A percentile compares a stretch with the other conserved stretches of the same genome.
These are phyloP conservation scores for Bjerkandera adusta DNA, from an alignment of 1,284 basidiomycete species.

Conservation along the genomic window DNA sequence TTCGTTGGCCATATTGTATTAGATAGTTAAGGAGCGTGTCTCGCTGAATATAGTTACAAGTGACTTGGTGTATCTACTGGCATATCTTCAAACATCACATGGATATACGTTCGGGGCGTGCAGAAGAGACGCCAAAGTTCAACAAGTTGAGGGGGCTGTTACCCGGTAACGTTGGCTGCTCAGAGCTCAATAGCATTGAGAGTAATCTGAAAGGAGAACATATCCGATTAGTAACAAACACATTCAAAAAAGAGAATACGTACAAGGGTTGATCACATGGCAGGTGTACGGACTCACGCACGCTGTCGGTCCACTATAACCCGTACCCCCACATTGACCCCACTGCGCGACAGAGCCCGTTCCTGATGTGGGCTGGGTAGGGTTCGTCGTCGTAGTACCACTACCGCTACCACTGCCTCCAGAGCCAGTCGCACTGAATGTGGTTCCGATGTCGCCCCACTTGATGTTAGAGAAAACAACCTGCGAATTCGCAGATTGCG, in stretches of 20 bases:
- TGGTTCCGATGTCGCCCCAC: slow-evolving; percentile 51
- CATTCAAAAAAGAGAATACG: slow-evolving; percentile 1
- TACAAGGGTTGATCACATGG: slow-evolving; percentile 18
- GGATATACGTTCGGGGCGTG: no score
- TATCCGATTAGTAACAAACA: background rate
- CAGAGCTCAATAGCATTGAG: slow-evolving; percentile 15
- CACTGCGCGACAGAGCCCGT: slow-evolving; percentile 14
- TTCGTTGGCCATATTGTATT: no score
- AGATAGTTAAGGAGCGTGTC: no score
- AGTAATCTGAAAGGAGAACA: slow-evolving; percentile 12
- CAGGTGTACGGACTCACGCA: slow-evolving; percentile 17
- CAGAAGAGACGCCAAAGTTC: no score
- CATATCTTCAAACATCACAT: no score
- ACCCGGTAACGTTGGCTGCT: no score
- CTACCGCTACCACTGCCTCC: slow-evolving; percentile 1
- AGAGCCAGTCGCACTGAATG: slow-evolving; percentile 27
- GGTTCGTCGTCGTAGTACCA: background rate
- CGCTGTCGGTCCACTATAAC: slow-evolving; percentile 16
- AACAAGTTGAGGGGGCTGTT: no score
- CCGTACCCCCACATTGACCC: slow-evolving; percentile 19
- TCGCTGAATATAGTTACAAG: no score
- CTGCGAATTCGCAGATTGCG: slow-evolving; percentile 34
- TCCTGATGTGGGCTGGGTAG: background rate
- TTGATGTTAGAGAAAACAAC: slow-evolving; percentile 60
- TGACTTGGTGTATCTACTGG: no score